Evolutionary conservation across 768 basidiomycete species (phyloP), one percentile per base, ranked within the genome.

Genomic region (Tricholoma flavovirens): DNA sequence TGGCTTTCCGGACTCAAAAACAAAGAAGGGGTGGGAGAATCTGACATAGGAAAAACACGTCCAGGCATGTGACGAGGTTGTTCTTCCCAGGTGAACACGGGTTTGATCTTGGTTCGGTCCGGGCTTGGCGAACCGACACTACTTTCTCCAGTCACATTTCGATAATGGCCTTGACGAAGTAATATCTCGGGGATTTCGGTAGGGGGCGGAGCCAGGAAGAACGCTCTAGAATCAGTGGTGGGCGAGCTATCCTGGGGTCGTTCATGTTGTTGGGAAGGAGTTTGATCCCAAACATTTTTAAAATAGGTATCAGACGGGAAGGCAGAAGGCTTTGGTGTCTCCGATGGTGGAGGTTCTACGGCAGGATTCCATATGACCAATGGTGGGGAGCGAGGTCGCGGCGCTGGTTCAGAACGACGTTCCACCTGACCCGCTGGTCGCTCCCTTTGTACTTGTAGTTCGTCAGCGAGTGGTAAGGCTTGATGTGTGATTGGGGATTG

Each of bases 1-100:
- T 70, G 72, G 58, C 70, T 75, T 58, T 63, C 49, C 61, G 75
- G 65, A 43, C 68, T 73, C 54, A 76, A 38, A 60, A 77, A 79
- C 51, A 71, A 62, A n/a, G 69, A 68, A 9, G 82, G 79, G 1
- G 78, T 75, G 22, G 80, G 83, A 48, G 78, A 74, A 49, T 87
- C 84, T 29, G 79, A 72, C n/a, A 69, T 72, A 26, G 90, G 92
- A 64, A 92, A 92, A 30, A 88, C 80, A 53, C 91, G 87, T 24
- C 76, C 77, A 12, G 90, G 90, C 59, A 77, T 61, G 49, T 75
- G 78, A 30, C 88, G 83, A 11, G 82, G 86, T 62, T 81, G 80
- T 56, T 84, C 81, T 67, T 99, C 96, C 96, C 96, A 99, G n/a
- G 96, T 94, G 70, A 99, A 98, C 32, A 97, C 76, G 32, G 79